Base-by-base conservation (phyloP, 2,329 filamentous ascomycete species). In the Stenocarpella maydis region DNA sequence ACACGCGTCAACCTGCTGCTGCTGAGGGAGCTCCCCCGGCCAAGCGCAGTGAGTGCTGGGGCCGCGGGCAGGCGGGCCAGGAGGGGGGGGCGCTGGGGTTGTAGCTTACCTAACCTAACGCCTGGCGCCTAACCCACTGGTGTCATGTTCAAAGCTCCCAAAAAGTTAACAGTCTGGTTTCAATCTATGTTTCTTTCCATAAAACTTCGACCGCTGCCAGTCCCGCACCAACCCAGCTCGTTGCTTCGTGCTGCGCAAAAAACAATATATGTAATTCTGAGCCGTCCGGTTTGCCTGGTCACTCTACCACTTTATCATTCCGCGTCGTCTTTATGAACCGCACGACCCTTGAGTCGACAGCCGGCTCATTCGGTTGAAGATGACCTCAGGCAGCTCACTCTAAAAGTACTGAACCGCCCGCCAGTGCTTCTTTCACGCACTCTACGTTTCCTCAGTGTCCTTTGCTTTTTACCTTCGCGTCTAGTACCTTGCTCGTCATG, bases 351-450 rank as follows among this genome's bases (percentile, higher is more conserved):
- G n/a, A 43, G 58, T 49, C 43, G 58, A 63, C n/a, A 49, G 43
- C 58, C 58, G 58, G 58, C 58, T 63, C 58, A 63, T 37, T 47
- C 43, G 58, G 58, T 63, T 63, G 58, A 63, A 63, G 58, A 63
- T 63, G 58, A 49, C 43, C 43, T 24, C 21, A 63, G 43, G 43
- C 58, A 37, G 41, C 58, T 49, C 28, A 37, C 58, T 63, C 34
- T 39, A n/a, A 49, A 49, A 49, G 15, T 10, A 14, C 19, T 34
- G 31, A 45, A 63, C 26, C 12, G 58, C 26, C 41, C 26, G n/a
- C n/a, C 19, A 21, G 58, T n/a, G 14, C 41, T 49, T 24, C 28
- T 37, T 24, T n/a, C 58, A 63, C 58, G 15, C 14, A 49, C 14
- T 37, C 49, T 19, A 26, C 43, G 12, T 37, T 63, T 34, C 49